Evolutionary conservation across 331 rosid species (phyloP).

Genomic region (Arachis monticola): DNA sequence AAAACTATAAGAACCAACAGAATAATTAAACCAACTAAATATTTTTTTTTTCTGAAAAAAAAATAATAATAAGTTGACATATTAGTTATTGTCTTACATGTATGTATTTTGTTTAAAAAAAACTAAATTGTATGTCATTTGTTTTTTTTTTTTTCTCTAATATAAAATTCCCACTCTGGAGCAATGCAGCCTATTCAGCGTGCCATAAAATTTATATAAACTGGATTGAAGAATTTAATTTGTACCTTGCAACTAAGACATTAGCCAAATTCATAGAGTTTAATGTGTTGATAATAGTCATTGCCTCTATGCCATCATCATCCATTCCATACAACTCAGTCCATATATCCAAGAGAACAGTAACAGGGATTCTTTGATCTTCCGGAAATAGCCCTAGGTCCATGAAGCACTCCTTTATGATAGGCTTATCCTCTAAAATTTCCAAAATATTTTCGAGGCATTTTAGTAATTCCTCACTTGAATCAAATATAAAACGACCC

Average conservation of each 20-base stretch:
- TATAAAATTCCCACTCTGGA: slow-evolving; percentile 11
- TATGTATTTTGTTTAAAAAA: no score
- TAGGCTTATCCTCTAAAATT: slow-evolving; percentile 35
- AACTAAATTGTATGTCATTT: no score
- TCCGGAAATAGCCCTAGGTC: slow-evolving; percentile 68
- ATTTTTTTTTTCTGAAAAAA: no score
- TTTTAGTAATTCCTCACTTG: slow-evolving; percentile 42
- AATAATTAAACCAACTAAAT: no score
- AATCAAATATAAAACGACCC: slow-evolving; percentile 53
- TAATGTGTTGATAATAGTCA: slow-evolving; percentile 47
- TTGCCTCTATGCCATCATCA: slow-evolving; percentile 44
- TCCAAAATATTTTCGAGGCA: slow-evolving; percentile 52
- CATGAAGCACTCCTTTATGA: slow-evolving; percentile 61
- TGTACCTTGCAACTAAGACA: slow-evolving; percentile 54
- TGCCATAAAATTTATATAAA: slow-evolving; percentile 9
- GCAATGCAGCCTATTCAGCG: background rate
- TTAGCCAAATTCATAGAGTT: slow-evolving; percentile 47
- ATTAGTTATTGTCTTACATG: no score
- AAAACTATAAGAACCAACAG: no score
- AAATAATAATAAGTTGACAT: no score
- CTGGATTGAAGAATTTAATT: background rate
- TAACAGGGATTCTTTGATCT: slow-evolving; percentile 55
- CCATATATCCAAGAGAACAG: slow-evolving; percentile 65
- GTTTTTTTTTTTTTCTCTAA: background rate
- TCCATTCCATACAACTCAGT: slow-evolving; percentile 41